Base-by-base conservation (phyloP, 2,329 filamentous ascomycete species). In the Ampelomyces quisqualis region DNA sequence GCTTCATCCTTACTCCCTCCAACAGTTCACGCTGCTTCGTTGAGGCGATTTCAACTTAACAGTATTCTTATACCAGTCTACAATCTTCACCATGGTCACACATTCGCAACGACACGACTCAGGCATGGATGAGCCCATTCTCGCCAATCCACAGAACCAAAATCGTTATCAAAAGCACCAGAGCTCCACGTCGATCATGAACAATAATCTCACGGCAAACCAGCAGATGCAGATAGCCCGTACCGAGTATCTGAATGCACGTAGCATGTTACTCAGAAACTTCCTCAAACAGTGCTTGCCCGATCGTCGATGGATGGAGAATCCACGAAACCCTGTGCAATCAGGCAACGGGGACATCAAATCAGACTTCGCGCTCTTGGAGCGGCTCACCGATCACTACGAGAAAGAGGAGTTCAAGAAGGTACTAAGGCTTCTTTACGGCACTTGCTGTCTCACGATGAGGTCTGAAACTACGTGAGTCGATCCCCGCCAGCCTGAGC, bases 321-420 rank as follows among this genome's bases (percentile, higher is more conserved):
- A 26, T 11, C 7, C 19, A 10, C 21, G n/a, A 8, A 26, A 27
- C 14, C 34, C 34, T 28, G 10, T 29, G 4, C 23, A 21, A 2
- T 36, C 24, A 8, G 23, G 24, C 7, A 36, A 36, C 9, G 34
- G 34, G 7, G 34, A 36, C 18, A 20, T 36, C 24, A 28, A 8
- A 11, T 11, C 19, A 15, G 34, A 36, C 18, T 36, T 36, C 11
- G 17, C 23, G 8, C 23, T 36, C 24, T 28, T 36, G 34, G 22
- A 20, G 23, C 24, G 17, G 13, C 7, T 23, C 5, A 4, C 7
- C 6, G 6, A 22, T 13, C 11, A 21, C 7, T 11, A 21, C 9
- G 13, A 22, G 19, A 13, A 21, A 7, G 17, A 11, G 5, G 19
- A 22, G n/a, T 20, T 33, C 31, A 36, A 21, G 24, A 2, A 5